phyloP scores from a whole-genome alignment of 129 eudicot species.

The Artemisia argyi region DNA sequence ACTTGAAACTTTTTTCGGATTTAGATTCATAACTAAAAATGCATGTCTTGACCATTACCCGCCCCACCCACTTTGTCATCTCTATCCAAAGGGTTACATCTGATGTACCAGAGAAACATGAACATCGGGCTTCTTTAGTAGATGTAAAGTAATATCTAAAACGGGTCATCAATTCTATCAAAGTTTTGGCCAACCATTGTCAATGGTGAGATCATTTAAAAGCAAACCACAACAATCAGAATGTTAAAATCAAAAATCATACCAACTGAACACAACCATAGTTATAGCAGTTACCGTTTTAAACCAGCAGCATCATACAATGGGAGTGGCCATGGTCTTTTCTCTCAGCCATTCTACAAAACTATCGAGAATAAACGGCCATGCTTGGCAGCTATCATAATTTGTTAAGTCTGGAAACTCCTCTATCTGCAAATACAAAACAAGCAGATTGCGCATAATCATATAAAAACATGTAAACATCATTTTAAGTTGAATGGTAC shows the following conservation, averaged over 20 bases:
- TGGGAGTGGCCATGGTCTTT: constrained; percentile 27
- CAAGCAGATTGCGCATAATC: constrained; percentile 12
- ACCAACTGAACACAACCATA: background rate
- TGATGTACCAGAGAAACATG: too few species aligned
- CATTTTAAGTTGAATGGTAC: background rate
- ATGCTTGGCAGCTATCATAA: constrained; percentile 69
- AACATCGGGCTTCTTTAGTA: too few species aligned
- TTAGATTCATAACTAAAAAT: too few species aligned
- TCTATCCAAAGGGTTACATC: too few species aligned
- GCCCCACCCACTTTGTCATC: too few species aligned
- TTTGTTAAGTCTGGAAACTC: constrained; percentile 69
- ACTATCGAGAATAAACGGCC: constrained; percentile 86
- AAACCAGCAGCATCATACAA: constrained; percentile 33
- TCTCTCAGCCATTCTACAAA: constrained; percentile 85
- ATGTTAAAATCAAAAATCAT: background rate
- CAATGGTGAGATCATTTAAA: background rate
- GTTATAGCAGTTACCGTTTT: constrained; percentile 34
- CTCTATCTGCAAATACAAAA: constrained; percentile 50
- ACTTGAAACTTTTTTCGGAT: too few species aligned
- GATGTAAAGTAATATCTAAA: too few species aligned
- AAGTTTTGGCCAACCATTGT: too few species aligned
- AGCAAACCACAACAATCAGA: background rate
- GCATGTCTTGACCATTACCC: too few species aligned
- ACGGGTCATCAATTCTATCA: too few species aligned
- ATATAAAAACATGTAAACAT: background rate